Evolutionary conservation across 129 eudicot genomes (phyloP), one percentile per base, ranked within the genome.

Genomic region (Centella asiatica): DNA sequence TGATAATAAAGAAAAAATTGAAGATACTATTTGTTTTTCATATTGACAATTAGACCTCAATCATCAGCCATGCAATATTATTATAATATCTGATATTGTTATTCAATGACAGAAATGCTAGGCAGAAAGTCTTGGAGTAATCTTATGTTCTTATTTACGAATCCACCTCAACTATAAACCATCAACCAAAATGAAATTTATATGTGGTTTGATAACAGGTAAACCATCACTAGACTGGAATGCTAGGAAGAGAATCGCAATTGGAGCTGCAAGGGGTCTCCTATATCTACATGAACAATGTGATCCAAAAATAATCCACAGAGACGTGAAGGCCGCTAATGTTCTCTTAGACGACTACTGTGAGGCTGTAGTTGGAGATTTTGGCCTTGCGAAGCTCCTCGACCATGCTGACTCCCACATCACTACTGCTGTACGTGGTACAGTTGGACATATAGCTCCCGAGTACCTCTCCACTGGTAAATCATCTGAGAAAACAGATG

Each of bases 341-440:
- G 81, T 90, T 19, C 81, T 90, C 5, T 59, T 90, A 34, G 97
- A 86, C 13, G 97, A 86, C 64, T 77, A 46, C 63, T 77, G 62
- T 46, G 97, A 86, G 62, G 97, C 97, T 4, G 78, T 90, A 10
- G 95, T 90, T 44, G 97, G 97, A 44, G 97, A 90, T 68, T 90
- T 90, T 81, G 97, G 97, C 70, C 94, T 90, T n/a, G 97, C 95
- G 13, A 90, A 90, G 71, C 85, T 90, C 48, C 97, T 90, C 57
- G 97, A 90, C 69, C 97, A 90, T 66, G 80, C 74, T 10, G 94
- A 90, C 64, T 86, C 97, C 25, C 97, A 90, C 22, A 89, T 90
- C 10, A 90, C 97, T 29, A 90, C 97, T 1, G 97, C 89, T 67
- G 97, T 90, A 31, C 94, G 95, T 36, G 97, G 97, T 31, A 90